Base-by-base conservation (phyloP, 306 rosid species). In the Aeschynomene evenia region DNA sequence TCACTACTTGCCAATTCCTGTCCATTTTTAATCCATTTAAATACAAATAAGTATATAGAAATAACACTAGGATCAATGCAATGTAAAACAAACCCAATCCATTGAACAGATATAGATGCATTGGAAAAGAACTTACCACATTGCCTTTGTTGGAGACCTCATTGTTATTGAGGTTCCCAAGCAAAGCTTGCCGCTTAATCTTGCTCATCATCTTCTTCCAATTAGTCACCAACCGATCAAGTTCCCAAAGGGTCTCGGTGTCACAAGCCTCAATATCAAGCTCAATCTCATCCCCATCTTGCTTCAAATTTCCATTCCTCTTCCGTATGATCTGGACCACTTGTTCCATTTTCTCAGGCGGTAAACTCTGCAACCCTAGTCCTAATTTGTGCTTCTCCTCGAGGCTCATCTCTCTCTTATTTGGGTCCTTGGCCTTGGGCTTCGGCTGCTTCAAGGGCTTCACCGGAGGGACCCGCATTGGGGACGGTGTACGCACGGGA, bases 211-310 rank as follows among this genome's bases (percentile, higher is more conserved):
- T 83, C 83, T 89, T 95, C 68, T 87, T 95, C 78, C 82, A 95
- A 83, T 95, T 91, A 3, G 99, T 87, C 3, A 95, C 99, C 28
- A 95, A 84, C 2, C 96, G 80, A 77, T 95, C 99, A 9, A 95
- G 97, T 75, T 95, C 99, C 99, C 99, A 95, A n/a, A 95, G 96
- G 33, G 99, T 95, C 73, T 95, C 99, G 0, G 84, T 91, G 55
- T 95, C 97, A 2, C 89, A 91, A 2, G 97, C 96, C 74, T 95
- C 99, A 40, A 95, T 91, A 52, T 95, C 99, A 6, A 95, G 92
- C 87, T 95, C 99, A 40, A 95, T 95, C 79, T 95, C 99, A 77
- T 95, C 99, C 18, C 95, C 99, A 36, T 95, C 99, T 72, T 95
- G 99, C 85, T 79, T 91, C 82, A 95, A 74, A 80, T 91, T 87